Evolutionary conservation across 2,329 filamentous ascomycete species (phyloP).

Genomic region (Neofusicoccum kwambonambiense): DNA sequence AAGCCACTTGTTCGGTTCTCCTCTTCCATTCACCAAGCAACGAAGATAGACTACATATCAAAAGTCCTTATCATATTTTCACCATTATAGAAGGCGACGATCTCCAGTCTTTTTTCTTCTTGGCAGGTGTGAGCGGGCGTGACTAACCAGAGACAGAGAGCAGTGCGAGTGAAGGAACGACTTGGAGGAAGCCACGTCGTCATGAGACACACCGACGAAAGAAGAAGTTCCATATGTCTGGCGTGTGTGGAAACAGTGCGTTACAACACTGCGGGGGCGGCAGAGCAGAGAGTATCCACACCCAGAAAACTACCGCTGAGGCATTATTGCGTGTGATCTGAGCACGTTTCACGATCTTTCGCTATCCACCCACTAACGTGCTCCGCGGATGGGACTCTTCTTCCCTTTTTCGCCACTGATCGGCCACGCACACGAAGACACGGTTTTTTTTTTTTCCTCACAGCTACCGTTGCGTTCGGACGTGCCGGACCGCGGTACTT

Average conservation of each 20-base stretch:
- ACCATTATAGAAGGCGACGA: too few species aligned
- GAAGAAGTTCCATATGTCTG: neutral
- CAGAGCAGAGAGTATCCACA: neutral
- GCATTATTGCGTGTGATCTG: conserved; percentile 7
- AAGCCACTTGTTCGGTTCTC: neutral
- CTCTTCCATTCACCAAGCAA: neutral
- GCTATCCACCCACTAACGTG: too few species aligned
- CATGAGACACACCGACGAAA: neutral
- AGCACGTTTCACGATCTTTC: conserved; percentile 12
- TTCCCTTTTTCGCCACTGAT: neutral
- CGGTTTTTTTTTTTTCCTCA: neutral
- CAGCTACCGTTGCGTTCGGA: neutral
- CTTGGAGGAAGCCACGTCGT: neutral
- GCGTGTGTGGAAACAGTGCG: neutral
- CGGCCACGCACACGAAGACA: neutral
- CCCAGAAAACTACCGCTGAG: neutral
- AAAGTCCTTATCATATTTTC: too few species aligned
- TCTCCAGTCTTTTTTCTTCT: neutral
- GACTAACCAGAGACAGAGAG: neutral
- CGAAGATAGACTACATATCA: neutral
- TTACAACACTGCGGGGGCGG: neutral
- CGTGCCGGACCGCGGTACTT: neutral
- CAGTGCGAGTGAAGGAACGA: neutral
- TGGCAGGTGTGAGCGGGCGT: neutral
- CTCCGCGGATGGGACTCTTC: neutral